Conservation (phyloP, 352 stramenopile genomes). For the Phytophthora cajani region DNA sequence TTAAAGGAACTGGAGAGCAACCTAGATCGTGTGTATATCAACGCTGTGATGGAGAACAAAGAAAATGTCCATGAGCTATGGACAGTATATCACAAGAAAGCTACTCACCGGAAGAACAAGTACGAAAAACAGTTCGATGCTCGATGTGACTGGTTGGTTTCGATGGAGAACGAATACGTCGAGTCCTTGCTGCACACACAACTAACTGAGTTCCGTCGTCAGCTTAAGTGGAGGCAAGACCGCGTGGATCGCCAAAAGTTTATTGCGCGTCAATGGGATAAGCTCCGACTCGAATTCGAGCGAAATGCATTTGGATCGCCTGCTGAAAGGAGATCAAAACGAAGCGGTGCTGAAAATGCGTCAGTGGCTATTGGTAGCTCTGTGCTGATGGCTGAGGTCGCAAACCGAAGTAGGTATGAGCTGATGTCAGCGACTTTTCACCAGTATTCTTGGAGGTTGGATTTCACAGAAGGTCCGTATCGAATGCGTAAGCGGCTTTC, state of each 20-base stretch:
- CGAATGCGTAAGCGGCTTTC: constrained; percentile 69
- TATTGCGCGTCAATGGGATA: constrained; percentile 58
- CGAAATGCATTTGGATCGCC: constrained; percentile 15
- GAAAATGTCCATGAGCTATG: constrained; percentile 66
- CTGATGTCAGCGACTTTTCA: not conserved
- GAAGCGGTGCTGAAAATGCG: not conserved
- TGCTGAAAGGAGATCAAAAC: not conserved
- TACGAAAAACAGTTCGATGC: constrained; percentile 49
- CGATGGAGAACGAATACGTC: constrained; percentile 41
- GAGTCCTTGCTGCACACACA: constrained; percentile 52
- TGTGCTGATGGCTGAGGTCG: constrained; percentile 19
- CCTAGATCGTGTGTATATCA: constrained; percentile 69
- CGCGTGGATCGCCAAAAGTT: constrained; percentile 73
- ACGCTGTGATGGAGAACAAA: constrained; percentile 55
- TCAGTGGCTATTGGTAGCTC: constrained; percentile 1
- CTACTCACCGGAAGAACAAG: constrained; percentile 40
- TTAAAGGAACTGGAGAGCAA: constrained; percentile 71
- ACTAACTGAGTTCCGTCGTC: constrained; percentile 58
- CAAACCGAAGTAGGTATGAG: constrained; percentile 20
- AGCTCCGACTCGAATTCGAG: constrained; percentile 35
- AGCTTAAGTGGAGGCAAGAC: constrained; percentile 76
- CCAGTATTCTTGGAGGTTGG: constrained; percentile 42
- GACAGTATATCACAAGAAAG: constrained; percentile 52
- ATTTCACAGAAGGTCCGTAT: constrained; percentile 73
- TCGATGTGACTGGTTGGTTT: constrained; percentile 52